Base-by-base conservation (phyloP, 1,284 basidiomycete genomes). In the Laetiporus sulphureus region DNA sequence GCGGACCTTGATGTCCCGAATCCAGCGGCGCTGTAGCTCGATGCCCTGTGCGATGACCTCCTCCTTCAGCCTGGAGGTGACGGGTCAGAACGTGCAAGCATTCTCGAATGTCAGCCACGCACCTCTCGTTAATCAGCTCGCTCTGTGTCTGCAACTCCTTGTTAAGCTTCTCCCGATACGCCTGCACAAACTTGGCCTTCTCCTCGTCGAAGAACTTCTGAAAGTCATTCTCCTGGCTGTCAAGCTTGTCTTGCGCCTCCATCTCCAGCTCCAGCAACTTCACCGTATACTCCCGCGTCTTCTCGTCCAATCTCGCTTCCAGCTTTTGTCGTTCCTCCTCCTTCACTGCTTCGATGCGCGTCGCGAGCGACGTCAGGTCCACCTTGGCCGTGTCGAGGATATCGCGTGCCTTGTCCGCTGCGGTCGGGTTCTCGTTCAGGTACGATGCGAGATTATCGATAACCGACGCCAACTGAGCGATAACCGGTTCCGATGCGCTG, bases 41-140 rank as follows among this genome's bases (percentile, higher is more conserved):
- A 99, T 92, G 18, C 94, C 95, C 62, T 98, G 94, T 4, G 92
- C 86, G 36, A 98, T 78, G 45, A 99, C 92, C 62, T 96, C 94
- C 61, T 96, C 91, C 61, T 87, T 90, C 49, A 99, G 73, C 35
- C 93, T 93, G 48, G n/a, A n/a, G n/a, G n/a, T n/a, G n/a, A n/a
- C n/a, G n/a, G n/a, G n/a, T 4, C n/a, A 13, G 30, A 25, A 4
- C 10, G 19, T 13, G 36, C 20, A 42, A 25, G 29, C 24, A 27
- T 15, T 31, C 30, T 33, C 2, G 20, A 15, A 10, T 5, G 2
- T 19, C 5, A 24, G 13, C 4, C 19, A 53, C 77, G 50, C 52
- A 92, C 89, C 91, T 78, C 65, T 95, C 80, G 60, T 98, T 94
- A 64, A 99, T 96, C 53, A 96, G 77, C 57, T 92, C 84, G 39